Percentiles rank a stretch among this genome's conserved stretches.
Conservation (phyloP, 495 filamentous ascomycete species). For the Talaromyces adpressus region DNA sequence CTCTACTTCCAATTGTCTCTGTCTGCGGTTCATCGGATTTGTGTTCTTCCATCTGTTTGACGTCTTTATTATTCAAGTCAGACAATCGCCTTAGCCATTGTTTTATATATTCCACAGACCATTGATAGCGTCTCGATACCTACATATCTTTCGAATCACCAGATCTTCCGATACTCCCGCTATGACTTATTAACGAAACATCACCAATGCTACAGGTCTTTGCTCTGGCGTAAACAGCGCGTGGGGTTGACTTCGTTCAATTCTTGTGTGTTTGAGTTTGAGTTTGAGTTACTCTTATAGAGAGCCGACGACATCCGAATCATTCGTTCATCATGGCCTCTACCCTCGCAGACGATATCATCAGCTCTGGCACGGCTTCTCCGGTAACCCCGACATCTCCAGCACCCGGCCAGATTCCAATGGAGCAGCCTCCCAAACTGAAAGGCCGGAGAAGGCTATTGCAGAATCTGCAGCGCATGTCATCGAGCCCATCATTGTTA, state of each 20-base stretch:
- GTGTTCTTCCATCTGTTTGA: neutral
- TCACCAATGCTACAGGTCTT: neutral
- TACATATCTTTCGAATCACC: neutral
- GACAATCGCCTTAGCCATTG: neutral
- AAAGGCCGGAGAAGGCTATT: slow-evolving; percentile 70
- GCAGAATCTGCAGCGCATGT: slow-evolving; percentile 77
- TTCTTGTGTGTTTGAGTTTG: neutral
- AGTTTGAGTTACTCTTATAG: neutral
- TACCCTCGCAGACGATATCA: slow-evolving; percentile 19
- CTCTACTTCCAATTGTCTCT: neutral
- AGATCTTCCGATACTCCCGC: neutral
- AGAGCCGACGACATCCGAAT: neutral
- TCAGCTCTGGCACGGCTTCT: slow-evolving; percentile 18
- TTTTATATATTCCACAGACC: neutral
- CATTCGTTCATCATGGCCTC: slow-evolving; percentile 21
- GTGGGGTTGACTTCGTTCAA: neutral
- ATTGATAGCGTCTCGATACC: neutral
- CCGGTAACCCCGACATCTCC: slow-evolving; percentile 21
- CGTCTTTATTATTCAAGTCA: neutral
- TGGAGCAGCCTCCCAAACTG: slow-evolving; percentile 53
- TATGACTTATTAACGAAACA: neutral
- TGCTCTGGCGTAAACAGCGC: neutral
- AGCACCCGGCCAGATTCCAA: slow-evolving; percentile 29
- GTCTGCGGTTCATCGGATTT: neutral
- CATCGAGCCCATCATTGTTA: slow-evolving; percentile 73